These are phyloP conservation scores for Lachnellula subtilissima DNA, from an alignment of 2,329 filamentous ascomycete genomes.

Conservation along the genomic window DNA sequence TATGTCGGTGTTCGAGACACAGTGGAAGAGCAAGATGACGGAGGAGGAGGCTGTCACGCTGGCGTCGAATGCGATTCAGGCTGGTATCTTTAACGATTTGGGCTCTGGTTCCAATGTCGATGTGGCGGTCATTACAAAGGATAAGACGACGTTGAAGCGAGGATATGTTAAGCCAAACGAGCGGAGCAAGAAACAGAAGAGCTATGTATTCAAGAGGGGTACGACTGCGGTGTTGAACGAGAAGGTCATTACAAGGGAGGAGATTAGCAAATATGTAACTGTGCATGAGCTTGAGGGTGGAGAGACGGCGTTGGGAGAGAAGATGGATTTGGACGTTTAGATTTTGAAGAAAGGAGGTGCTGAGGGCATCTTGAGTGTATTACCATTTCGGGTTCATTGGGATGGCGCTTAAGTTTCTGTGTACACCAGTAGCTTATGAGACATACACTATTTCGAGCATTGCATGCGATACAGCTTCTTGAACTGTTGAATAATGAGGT, in stretches of 20 bases:
- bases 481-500: neutral
- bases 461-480: neutral
- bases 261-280: slow-evolving; percentile 89
- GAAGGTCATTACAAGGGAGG: slow-evolving; percentile 90
- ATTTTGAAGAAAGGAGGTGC: slow-evolving; percentile 1
- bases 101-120: slow-evolving; percentile 97
- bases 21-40: slow-evolving; percentile 77
- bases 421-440: slow-evolving; percentile 3
- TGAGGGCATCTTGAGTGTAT: slow-evolving; percentile 6
- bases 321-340: slow-evolving; percentile 64
- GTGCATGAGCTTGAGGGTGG: slow-evolving; percentile 68
- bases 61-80: slow-evolving; percentile 80
- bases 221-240: slow-evolving; percentile 96
- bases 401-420: slow-evolving; percentile 9
- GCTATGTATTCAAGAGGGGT: slow-evolving; percentile 83
- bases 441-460: neutral
- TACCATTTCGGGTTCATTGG: slow-evolving; percentile 4
- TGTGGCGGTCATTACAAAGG: slow-evolving; percentile 88
- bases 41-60: slow-evolving; percentile 79
- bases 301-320: slow-evolving; percentile 56
- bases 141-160: slow-evolving; percentile 89
- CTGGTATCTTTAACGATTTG: slow-evolving; percentile 98
- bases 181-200: slow-evolving; percentile 84
- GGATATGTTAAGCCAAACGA: slow-evolving; percentile 94
- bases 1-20: slow-evolving; percentile 97